These are phyloP conservation scores for Oryza officinalis DNA, from an alignment of 176 grass and related monocot species.

Conservation along the genomic window DNA sequence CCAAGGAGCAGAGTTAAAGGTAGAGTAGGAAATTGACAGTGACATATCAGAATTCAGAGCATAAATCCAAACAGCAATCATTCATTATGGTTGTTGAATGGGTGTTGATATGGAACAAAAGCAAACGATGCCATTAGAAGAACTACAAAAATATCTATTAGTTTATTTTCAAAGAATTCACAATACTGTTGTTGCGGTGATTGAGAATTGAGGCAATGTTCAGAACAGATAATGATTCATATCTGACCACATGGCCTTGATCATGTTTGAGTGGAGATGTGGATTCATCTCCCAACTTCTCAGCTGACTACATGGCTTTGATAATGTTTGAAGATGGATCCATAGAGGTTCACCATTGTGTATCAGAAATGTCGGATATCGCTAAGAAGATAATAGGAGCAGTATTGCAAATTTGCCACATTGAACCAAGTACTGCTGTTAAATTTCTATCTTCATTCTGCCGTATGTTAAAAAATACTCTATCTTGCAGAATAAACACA, in stretches of 20 bases:
- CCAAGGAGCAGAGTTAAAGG: not conserved
- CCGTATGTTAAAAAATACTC: too few species aligned
- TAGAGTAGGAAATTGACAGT: not conserved
- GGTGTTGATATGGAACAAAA: not conserved
- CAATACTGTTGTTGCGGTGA: not conserved
- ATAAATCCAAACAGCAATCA: not conserved
- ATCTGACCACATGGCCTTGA: not conserved
- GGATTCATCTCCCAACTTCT: not conserved
- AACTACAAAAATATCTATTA: not conserved
- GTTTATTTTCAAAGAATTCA: not conserved
- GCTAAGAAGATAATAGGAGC: not conserved
- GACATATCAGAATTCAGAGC: not conserved
- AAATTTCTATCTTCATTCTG: not conserved
- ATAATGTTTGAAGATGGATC: not conserved
- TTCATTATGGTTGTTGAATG: not conserved
- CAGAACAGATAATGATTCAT: conserved; percentile 6
- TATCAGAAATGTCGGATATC: not conserved
- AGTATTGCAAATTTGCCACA: not conserved
- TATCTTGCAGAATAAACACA: not conserved
- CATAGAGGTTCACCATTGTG: not conserved
- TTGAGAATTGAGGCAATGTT: not conserved
- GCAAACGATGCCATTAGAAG: not conserved
- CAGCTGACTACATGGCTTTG: not conserved
- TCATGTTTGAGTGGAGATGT: not conserved
- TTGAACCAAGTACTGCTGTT: not conserved